Evolutionary conservation across 2,329 filamentous ascomycete species (phyloP), one percentile per base, ranked within the genome.

Genomic region (Zymoseptoria ardabiliae): DNA sequence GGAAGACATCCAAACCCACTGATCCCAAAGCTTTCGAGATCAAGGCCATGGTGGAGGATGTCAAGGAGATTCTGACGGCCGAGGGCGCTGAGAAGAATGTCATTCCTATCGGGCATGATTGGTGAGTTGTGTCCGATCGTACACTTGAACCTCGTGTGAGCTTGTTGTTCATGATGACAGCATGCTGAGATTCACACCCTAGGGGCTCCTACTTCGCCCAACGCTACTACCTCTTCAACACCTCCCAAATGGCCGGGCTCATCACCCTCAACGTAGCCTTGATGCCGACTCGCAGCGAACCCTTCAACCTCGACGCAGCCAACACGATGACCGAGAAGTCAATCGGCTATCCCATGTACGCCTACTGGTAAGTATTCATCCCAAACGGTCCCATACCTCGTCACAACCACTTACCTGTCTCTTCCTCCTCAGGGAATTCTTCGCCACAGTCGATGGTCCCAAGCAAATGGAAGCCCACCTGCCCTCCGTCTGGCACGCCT

Each of bases 251-350:
- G 4, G 57, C 66, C 8, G 78, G 75, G 8, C 64, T 81, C 2
- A 66, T 76, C 11, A 70, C 78, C 58, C 60, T 81, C 20, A 79
- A 76, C 60, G 72, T 78, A 3, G 61, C 73, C 5, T 81, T 80
- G 66, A 59, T 63, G n/a, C 68, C 72, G 0, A 77, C 77, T 0
- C 56, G 59, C 11, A 57, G 57, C 11, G 58, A 68, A 8, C 59
- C 61, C 0, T 79, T 78, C 59, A 68, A 79, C 56, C 70, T 79
- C 2, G 73, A 75, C 2, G 61, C 60, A 2, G 55, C 69, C 4
- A 77, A 77, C 57, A 64, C 61, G 1, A 9, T 64, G 8, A 72
- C 70, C 1, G 66, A 73, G 53, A 61, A 74, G 57, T 22, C 50
- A 0, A 68, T 75, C 22, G 79, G 79, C 10, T 71, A 73, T 51